A percentile compares a stretch with the other conserved stretches of the same genome.
phyloP scores from a whole-genome alignment of 495 filamentous ascomycete species.

The Podospora pseudopauciseta region DNA sequence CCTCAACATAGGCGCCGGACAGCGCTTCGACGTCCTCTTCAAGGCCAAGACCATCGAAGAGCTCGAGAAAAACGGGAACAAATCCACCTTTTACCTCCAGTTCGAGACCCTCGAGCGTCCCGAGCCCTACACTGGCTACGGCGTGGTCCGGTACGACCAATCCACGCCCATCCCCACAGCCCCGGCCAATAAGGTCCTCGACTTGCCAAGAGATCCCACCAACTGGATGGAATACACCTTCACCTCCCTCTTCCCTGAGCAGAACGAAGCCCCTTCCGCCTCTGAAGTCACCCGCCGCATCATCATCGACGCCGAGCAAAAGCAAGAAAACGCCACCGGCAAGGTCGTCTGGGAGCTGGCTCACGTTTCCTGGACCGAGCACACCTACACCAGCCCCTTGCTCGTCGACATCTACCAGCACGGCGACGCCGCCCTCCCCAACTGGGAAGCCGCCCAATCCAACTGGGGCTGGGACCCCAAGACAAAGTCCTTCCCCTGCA shows the following conservation, averaged over 20 bases:
- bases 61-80: conserved; percentile 40
- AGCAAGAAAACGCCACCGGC: conserved; percentile 18
- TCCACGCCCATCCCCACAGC: conserved; percentile 14
- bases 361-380: conserved; percentile 48
- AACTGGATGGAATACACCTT: conserved; percentile 55
- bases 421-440: conserved; percentile 37
- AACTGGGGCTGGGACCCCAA: conserved; percentile 53
- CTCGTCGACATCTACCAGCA: conserved; percentile 55
- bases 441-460: conserved; percentile 40
- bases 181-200: conserved; percentile 33
- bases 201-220: conserved; percentile 38
- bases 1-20: conserved; percentile 53
- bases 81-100: conserved; percentile 51
- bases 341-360: conserved; percentile 25
- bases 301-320: conserved; percentile 39
- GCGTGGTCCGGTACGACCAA: conserved; percentile 48
- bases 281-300: conserved; percentile 54
- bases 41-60: conserved; percentile 41
- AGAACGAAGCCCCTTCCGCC: conserved; percentile 42
- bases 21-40: conserved; percentile 55
- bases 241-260: conserved; percentile 34
- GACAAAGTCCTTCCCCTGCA: conserved; percentile 49
- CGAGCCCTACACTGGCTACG: conserved; percentile 44
- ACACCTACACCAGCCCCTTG: conserved; percentile 42
- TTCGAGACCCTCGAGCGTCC: conserved; percentile 51